Conservation (phyloP, 2,329 filamentous ascomycete species). For the Ascochyta pisi region DNA sequence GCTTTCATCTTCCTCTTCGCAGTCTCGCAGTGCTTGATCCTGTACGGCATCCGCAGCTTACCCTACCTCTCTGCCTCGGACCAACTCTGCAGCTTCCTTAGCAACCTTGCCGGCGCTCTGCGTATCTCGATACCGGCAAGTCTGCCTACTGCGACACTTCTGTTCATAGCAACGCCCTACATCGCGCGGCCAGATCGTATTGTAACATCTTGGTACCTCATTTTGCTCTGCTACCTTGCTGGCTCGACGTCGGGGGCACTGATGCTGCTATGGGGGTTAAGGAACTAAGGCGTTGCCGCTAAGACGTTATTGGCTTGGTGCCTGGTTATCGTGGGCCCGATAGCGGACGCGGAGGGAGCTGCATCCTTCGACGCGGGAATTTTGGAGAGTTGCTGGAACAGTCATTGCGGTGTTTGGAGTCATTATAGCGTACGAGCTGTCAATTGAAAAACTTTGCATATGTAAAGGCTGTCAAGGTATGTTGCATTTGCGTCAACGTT, state of each 20-base stretch:
- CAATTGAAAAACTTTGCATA: conserved; percentile 17
- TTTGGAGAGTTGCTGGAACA: conserved; percentile 5
- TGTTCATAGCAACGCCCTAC: conserved; percentile 32
- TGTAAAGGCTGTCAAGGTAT: conserved; percentile 4
- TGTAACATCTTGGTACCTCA: conserved; percentile 25
- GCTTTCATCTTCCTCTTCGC: conserved; percentile 18
- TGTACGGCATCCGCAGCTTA: conserved; percentile 22
- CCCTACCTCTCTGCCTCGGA: background rate
- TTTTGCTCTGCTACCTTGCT: conserved; percentile 33
- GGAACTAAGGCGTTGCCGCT: background rate
- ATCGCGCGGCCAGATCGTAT: conserved; percentile 25
- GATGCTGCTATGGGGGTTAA: conserved; percentile 17
- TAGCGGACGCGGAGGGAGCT: conserved; percentile 24
- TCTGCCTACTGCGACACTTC: conserved; percentile 27
- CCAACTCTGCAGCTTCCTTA: conserved; percentile 13
- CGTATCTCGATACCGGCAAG: conserved; percentile 28
- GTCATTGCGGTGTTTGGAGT: conserved; percentile 9
- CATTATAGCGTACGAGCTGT: conserved; percentile 24
- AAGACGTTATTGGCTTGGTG: conserved; percentile 15
- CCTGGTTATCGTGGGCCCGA: conserved; percentile 18
- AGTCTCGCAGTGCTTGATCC: conserved; percentile 23
- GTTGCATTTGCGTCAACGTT: background rate
- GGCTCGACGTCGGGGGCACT: conserved; percentile 29
- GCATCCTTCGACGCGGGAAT: conserved; percentile 4
- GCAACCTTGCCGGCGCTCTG: conserved; percentile 26